A percentile compares a stretch with the other conserved stretches of the same genome.
These are phyloP conservation scores for Dicorynia guianensis DNA, from an alignment of 306 rosid species.

Conservation along the genomic window DNA sequence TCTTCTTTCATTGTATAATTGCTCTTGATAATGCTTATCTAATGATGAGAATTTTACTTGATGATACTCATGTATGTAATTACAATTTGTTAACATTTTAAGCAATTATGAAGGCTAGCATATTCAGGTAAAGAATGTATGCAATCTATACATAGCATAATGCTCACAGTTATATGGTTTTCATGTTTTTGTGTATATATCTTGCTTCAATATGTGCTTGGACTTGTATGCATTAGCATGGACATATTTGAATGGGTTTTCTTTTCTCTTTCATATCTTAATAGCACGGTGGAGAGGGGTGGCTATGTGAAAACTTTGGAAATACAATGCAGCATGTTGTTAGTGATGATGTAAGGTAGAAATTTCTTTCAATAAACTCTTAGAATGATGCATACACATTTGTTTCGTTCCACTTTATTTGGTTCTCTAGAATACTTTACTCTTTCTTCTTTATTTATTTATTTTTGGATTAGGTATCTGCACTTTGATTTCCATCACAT, in stretches of 20 bases:
- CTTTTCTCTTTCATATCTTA: slow-evolving; percentile 47
- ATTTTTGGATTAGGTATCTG: slow-evolving; percentile 64
- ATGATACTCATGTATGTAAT: slow-evolving; percentile 30
- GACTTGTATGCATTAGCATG: slow-evolving; percentile 22
- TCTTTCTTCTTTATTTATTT: background rate
- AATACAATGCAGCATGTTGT: slow-evolving; percentile 66
- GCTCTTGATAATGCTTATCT: slow-evolving; percentile 30
- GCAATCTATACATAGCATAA: slow-evolving; percentile 16
- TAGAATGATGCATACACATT: slow-evolving; percentile 4
- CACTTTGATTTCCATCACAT: slow-evolving; percentile 95
- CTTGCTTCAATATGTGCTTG: slow-evolving; percentile 5
- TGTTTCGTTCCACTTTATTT: slow-evolving; percentile 25
- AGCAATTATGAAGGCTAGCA: slow-evolving; percentile 1
- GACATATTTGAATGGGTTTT: slow-evolving; percentile 39
- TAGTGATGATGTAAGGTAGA: slow-evolving; percentile 90
- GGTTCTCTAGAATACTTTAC: slow-evolving; percentile 34
- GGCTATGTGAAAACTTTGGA: slow-evolving; percentile 74
- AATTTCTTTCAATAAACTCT: slow-evolving; percentile 49
- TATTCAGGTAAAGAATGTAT: slow-evolving; percentile 24
- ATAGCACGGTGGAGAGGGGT: slow-evolving; percentile 98
- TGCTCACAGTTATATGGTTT: slow-evolving; percentile 14
- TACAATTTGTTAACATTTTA: slow-evolving; percentile 25
- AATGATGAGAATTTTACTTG: slow-evolving; percentile 25
- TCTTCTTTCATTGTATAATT: slow-evolving; percentile 34
- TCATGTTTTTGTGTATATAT: background rate